Evolutionary conservation across 345 rosid species (phyloP), one percentile per base, ranked within the genome.

Genomic region (Diplotaxis tenuifolia): DNA sequence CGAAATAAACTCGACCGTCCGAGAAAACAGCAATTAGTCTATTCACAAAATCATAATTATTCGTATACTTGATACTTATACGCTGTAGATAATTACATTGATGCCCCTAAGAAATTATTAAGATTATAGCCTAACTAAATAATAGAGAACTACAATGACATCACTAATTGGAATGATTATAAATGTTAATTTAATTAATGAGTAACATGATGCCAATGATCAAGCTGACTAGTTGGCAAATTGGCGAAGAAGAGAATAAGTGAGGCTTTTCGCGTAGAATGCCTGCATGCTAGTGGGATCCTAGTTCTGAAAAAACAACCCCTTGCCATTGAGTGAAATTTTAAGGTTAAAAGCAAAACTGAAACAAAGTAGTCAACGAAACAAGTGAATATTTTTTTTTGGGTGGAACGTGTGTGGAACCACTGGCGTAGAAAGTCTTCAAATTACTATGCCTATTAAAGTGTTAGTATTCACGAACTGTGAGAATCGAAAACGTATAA

Each of bases 121-220:
- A 22, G 18, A 14, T 4, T 22, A 9, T 34, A 66, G 58, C 27
- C 11, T 34, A 34, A 18, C 58, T 19, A n/a, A n/a, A n/a, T n/a
- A 3, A 28, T 11, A 42, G 52, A 66, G 20, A 31, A 66, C 18
- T 29, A 38, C n/a, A 9, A 32, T 66, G 31, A 42, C 54, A 31
- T 65, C 78, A 58, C 8, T 59, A n/a, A n/a, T 7, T 45, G 3
- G 53, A 67, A 67, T 57, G 34, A 66, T 55, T 42, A 45, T 2
- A 63, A 22, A 53, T 53, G 54, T 52, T 3, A 14, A 40, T 27
- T 73, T n/a, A n/a, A n/a, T 62, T 2, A 40, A 72, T 38, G 55
- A 52, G 16, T 32, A 54, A 9, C 59, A 61, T 20, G 59, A 61
- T 59, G 50, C 38, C 9, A 4, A 50, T 50, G 56, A 50, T 19